These are phyloP conservation scores for Amanita molliuscula DNA, from an alignment of 768 basidiomycete species.

Conservation along the genomic window DNA sequence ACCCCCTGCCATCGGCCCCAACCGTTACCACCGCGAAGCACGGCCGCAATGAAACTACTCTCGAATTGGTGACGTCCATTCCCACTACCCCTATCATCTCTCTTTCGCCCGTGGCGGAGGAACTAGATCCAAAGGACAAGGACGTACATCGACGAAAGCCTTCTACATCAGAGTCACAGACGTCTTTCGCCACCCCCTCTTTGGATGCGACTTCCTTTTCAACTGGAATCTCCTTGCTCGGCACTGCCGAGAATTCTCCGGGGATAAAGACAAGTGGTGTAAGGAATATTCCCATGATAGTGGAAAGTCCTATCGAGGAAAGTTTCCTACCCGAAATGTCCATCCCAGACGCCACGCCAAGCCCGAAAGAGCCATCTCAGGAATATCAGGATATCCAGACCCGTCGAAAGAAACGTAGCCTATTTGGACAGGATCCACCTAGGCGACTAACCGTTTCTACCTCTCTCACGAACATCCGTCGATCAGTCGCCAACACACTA, in stretches of 20 bases:
- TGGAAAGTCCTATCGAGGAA: conserved; percentile 29
- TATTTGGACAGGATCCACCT: conserved; percentile 4
- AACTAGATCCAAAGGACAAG: neutral
- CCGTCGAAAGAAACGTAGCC: neutral
- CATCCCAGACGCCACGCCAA: neutral
- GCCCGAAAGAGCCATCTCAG: neutral
- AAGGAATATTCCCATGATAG: conserved; percentile 19
- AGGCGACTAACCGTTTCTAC: conserved; percentile 21
- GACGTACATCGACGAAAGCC: neutral
- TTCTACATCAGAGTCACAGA: neutral
- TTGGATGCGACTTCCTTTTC: neutral
- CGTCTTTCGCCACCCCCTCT: conserved; percentile 1
- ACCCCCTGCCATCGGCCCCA: neutral
- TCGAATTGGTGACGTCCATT: neutral
- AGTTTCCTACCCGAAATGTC: conserved; percentile 8
- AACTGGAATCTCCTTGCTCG: neutral
- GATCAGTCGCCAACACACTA: conserved; percentile 30
- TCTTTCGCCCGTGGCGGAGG: conserved; percentile 3
- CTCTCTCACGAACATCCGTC: conserved; percentile 35
- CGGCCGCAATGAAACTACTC: neutral
- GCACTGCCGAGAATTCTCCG: conserved; percentile 1
- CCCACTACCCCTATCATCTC: conserved; percentile 8
- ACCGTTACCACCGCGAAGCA: neutral
- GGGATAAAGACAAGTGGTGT: conserved; percentile 12
- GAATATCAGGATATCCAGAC: neutral